Conservation (phyloP, 1,284 basidiomycete species). For the Apiotrichum domesticum region DNA sequence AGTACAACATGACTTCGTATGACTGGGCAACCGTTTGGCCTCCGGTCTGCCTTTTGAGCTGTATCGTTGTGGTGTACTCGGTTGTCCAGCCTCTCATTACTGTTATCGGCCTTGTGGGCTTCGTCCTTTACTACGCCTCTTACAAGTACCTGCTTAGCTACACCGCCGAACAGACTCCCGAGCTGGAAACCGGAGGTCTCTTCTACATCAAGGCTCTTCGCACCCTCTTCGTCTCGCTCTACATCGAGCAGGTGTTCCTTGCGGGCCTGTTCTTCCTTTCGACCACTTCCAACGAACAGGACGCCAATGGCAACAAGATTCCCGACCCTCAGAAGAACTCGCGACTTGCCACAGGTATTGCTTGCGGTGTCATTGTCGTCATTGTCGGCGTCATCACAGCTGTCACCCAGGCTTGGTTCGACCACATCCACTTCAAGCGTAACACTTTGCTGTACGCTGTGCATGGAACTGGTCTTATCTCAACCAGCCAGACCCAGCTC, state of each 20-base stretch:
- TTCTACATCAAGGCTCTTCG: slow-evolving; percentile 47
- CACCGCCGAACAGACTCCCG: slow-evolving; percentile 44
- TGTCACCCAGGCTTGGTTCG: slow-evolving; percentile 41
- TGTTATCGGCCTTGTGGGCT: slow-evolving; percentile 35
- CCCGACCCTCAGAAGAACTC: no score
- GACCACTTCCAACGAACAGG: slow-evolving; percentile 21
- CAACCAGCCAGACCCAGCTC: slow-evolving; percentile 16
- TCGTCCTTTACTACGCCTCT: slow-evolving; percentile 39
- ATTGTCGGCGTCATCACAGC: slow-evolving; percentile 34
- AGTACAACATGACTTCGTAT: slow-evolving; percentile 38
- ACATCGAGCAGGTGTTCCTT: slow-evolving; percentile 43
- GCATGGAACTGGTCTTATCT: background rate
- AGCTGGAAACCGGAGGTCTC: slow-evolving; percentile 45
- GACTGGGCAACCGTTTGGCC: slow-evolving; percentile 40
- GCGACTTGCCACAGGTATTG: slow-evolving; percentile 35
- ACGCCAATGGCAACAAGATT: background rate
- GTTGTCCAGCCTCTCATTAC: slow-evolving; percentile 47
- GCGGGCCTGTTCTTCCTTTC: slow-evolving; percentile 45
- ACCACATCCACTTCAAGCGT: slow-evolving; percentile 39
- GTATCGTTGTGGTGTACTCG: slow-evolving; percentile 46
- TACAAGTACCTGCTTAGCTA: slow-evolving; percentile 47
- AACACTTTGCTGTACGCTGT: slow-evolving; percentile 28
- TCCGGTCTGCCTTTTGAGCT: slow-evolving; percentile 37
- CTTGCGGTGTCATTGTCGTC: slow-evolving; percentile 44
- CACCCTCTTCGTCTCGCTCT: slow-evolving; percentile 45